These are phyloP conservation scores for Spongispora temasekensis DNA, from an alignment of 1,284 basidiomycete genomes.

Conservation along the genomic window DNA sequence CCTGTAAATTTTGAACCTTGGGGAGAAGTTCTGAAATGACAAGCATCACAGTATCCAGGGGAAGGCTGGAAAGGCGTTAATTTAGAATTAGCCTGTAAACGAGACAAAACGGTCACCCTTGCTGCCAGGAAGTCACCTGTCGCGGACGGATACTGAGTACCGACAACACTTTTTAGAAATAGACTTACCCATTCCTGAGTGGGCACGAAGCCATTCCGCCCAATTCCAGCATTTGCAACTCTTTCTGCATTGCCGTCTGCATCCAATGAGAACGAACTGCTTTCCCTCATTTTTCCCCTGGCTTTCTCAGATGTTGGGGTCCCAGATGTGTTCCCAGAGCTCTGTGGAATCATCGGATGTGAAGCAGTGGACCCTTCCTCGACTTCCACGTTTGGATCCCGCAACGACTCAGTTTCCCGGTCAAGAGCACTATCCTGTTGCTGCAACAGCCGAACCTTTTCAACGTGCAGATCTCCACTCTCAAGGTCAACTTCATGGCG, in stretches of 20 bases:
- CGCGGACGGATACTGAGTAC: slow-evolving; percentile 1
- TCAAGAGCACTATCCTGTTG: slow-evolving; percentile 38
- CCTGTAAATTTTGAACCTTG: slow-evolving; percentile 81
- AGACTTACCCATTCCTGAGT: slow-evolving; percentile 89
- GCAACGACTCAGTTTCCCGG: slow-evolving; percentile 27
- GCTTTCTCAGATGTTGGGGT: slow-evolving; percentile 74
- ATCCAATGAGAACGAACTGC: slow-evolving; percentile 63
- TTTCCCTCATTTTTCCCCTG: slow-evolving; percentile 82
- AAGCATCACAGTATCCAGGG: slow-evolving; percentile 83
- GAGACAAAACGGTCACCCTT: slow-evolving; percentile 56
- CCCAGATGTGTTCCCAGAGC: slow-evolving; percentile 37
- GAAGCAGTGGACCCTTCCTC: slow-evolving; percentile 30
- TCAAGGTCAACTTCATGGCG: slow-evolving; percentile 29
- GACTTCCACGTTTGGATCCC: slow-evolving; percentile 20
- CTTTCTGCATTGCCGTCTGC: slow-evolving; percentile 60
- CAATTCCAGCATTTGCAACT: slow-evolving; percentile 65
- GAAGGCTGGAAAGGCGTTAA: slow-evolving; percentile 52
- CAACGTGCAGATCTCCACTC: slow-evolving; percentile 43
- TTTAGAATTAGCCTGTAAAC: slow-evolving; percentile 2
- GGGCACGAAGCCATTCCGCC: slow-evolving; percentile 87
- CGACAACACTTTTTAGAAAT: neutral
- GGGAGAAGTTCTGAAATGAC: slow-evolving; percentile 85
- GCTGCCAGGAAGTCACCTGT: slow-evolving; percentile 83
- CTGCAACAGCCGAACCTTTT: slow-evolving; percentile 63
- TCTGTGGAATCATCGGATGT: slow-evolving; percentile 45